Base-by-base conservation (phyloP, 805 yeast species). In the Metschnikowia lachancei region DNA sequence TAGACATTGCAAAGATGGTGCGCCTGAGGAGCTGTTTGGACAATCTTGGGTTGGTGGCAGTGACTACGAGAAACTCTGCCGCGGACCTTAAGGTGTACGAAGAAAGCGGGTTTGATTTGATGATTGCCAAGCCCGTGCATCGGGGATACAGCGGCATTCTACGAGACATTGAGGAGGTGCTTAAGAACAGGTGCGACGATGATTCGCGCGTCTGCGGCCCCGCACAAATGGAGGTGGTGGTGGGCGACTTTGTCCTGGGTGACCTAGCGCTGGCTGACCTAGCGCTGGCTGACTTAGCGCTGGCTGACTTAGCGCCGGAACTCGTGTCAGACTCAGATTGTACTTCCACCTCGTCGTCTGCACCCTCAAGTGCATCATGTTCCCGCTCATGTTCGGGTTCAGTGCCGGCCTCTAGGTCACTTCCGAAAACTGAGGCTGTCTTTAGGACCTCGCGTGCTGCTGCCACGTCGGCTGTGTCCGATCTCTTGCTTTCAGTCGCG, bases 71-170 rank as follows among this genome's bases (percentile, higher is more conserved):
- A 36, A 52, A 55, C 28, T 46, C 58, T 28, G 49, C 56, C 19
- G 46, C 54, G 14, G 74, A 70, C 48, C 50, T 69, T 45, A 53
- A 58, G 36, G 17, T 60, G 4, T 70, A 70, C 52, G 56, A 63
- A 31, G 47, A 52, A 30, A 56, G 62, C 30, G 77, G 77, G 2
- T 67, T 72, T 32, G 76, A 72, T 50, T 58, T 58, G 49, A 70
- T 75, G 1, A 67, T 72, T 34, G 61, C 67, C 29, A 72, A 72
- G 53, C 77, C 77, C 2, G 58, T 72, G 45, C 59, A 54, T 41
- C 45, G 51, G 36, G 51, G 51, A 35, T 49, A 57, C 36, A 46
- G 49, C 36, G 51, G 53, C 33, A 53, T 61, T 6, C 52, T 57
- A 41, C 55, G 46, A 32, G 49, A 53, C 30, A 54, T 61, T 37